These are phyloP conservation scores for Nicotiana benthamiana DNA, from an alignment of 257 asterid genomes.

Conservation along the genomic window DNA sequence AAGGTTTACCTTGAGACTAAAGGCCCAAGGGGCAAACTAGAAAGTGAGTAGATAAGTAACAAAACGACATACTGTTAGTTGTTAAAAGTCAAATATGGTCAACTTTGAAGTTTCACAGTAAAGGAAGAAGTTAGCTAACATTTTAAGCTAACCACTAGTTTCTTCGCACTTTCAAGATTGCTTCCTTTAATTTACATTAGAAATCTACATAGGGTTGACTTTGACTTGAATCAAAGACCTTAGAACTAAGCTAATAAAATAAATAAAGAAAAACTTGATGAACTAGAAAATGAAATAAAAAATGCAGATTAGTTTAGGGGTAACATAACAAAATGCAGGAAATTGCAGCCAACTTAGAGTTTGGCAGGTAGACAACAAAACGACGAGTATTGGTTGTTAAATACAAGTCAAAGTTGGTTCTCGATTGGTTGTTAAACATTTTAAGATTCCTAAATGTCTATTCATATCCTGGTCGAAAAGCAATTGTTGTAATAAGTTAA, in stretches of 20 bases:
- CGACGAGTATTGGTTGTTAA: not conserved
- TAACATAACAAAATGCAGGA: not conserved
- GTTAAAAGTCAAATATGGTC: not conserved
- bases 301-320: not conserved
- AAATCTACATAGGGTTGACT: not conserved
- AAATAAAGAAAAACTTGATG: not conserved
- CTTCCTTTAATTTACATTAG: not conserved
- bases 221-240: not conserved
- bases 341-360: no score
- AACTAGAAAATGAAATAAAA: not conserved
- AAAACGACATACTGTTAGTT: not conserved
- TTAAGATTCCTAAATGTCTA: no score
- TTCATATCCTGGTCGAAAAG: no score
- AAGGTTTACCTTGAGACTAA: no score
- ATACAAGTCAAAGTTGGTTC: not conserved
- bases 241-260: not conserved
- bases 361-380: not conserved
- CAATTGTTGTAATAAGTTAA: no score
- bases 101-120: not conserved
- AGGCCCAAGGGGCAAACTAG: no score
- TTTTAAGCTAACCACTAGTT: no score
- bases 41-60: not conserved
- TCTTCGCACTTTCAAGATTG: not conserved
- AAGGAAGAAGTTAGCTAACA: no score
- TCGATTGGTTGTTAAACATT: no score